Base-by-base conservation (phyloP, 1,139 yeast genomes). In the Blastobotrys persicus region DNA sequence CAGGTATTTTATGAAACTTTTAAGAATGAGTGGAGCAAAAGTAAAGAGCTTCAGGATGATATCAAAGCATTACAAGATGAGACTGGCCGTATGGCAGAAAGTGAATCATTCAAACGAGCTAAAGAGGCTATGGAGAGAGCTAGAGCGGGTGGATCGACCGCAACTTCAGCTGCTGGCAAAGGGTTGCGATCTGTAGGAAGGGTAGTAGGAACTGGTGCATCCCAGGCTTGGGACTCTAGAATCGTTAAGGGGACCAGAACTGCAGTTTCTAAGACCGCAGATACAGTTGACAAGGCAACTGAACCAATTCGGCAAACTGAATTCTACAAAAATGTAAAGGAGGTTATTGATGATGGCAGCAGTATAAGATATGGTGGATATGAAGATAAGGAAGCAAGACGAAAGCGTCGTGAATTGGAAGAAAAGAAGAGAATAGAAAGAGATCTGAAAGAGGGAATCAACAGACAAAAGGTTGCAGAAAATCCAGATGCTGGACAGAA, bases 41-140 rank as follows among this genome's bases (percentile, higher is more conserved):
- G 92, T 46, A 79, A 79, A 61, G 98, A 94, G 66, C 77, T 94
- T 53, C 95, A 92, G 65, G 89, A 88, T 53, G 88, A 89, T 62
- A 88, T 94, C 64, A 92, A 92, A 69, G 96, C 96, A 12, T 77
- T 94, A 52, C 96, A 89, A 67, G 97, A 92, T 69, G 98, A 95
- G 59, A 88, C 98, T 2, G 98, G 97, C 34, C 81, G 91, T 62
- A 80, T 94, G 67, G 89, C 96, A 31, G 98, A 92, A 59, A 84
- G 94, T 44, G 97, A 91, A 51, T 95, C 98, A 1, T 91, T 88
- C 73, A 88, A 85, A 67, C 83, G 78, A 63, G 98, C 98, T 44
- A 85, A 87, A 63, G 97, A 89, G 57, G 98, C 98, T 0, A 88
- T 85, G 61, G 88, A 86, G 51, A 78, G 76, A 56, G 97, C 98